phyloP scores from a whole-genome alignment of 2,329 filamentous ascomycete genomes.

The Sarocladiaceae sp. region DNA sequence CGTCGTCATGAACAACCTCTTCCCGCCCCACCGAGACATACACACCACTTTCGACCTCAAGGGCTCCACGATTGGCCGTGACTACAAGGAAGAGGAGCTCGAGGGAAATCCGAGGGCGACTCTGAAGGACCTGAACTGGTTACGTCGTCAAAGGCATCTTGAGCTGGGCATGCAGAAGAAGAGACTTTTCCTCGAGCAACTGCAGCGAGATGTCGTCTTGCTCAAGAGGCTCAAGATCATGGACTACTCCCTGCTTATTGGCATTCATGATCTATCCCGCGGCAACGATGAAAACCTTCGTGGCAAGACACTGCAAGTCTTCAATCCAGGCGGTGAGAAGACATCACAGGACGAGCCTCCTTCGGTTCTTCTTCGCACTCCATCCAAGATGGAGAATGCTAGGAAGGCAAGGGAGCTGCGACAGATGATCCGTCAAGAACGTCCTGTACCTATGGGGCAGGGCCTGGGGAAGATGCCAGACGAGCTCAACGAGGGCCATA shows the following conservation, averaged over 20 bases:
- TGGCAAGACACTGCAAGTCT: slow-evolving; percentile 85
- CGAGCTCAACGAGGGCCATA: slow-evolving; percentile 70
- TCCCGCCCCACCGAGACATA: slow-evolving; percentile 94
- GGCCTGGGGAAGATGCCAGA: slow-evolving; percentile 82
- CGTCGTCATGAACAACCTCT: slow-evolving; percentile 99
- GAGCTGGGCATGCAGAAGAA: slow-evolving; percentile 89
- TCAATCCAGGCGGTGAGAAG: slow-evolving; percentile 75
- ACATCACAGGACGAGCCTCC: slow-evolving; percentile 51
- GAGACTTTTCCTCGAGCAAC: slow-evolving; percentile 78
- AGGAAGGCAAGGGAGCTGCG: slow-evolving; percentile 86
- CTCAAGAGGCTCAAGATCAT: slow-evolving; percentile 90
- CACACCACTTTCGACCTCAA: slow-evolving; percentile 96
- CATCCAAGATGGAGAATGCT: slow-evolving; percentile 86
- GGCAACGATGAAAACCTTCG: slow-evolving; percentile 94
- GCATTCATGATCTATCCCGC: slow-evolving; percentile 82
- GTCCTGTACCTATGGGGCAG: slow-evolving; percentile 87
- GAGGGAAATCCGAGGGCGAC: slow-evolving; percentile 87
- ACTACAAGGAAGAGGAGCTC: slow-evolving; percentile 83
- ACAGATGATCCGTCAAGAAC: slow-evolving; percentile 86
- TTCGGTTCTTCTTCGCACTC: slow-evolving; percentile 72
- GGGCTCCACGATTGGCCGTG: slow-evolving; percentile 88
- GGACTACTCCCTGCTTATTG: slow-evolving; percentile 95
- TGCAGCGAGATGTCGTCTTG: slow-evolving; percentile 79
- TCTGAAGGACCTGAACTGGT: slow-evolving; percentile 94
- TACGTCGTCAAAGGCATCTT: slow-evolving; percentile 75